Base-by-base conservation (phyloP, 805 yeast species). In the Diddensiella caesifluorescens region DNA sequence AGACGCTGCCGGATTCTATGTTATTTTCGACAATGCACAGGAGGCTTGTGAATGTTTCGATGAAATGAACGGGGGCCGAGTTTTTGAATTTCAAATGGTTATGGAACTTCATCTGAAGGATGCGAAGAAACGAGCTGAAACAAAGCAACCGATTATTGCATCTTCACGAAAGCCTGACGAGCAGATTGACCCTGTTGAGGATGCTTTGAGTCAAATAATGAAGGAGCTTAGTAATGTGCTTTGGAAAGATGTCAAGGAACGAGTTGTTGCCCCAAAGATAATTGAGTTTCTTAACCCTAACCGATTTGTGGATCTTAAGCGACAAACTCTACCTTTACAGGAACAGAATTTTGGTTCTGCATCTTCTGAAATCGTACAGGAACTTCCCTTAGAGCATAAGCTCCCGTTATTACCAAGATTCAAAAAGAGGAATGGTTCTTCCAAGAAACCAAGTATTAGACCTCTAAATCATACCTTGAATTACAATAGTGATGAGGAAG, bases 201-300 rank as follows among this genome's bases (percentile, higher is more conserved):
- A 79, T 35, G 81, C 95, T 0, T 68, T 75, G 1, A 63, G 70
- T 18, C 62, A 71, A 39, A 64, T 88, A 36, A 56, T 79, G 20
- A 75, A 73, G 42, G 95, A 87, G 49, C 69, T 87, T 38, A 76
- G 75, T 45, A 64, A 67, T 7, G 77, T 79, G 35, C 59, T 87
- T 34, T 64, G 77, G 16, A 80, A 81, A 46, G 95, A 87, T 61
- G 74, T 87, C 19, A 69, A 83, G 50, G 90, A 79, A 53, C 74
- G 86, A 46, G 63, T 83, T 3, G 72, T 85, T 19, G 88, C 83
- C 0, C 86, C 92, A 0, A 68, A 71, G 1, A 74, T 87, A 13
- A 67, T 83, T 41, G 79, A 79, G 22, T 61, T 73, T 15, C 66
- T 87, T 49, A 72, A 75, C 43, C 79, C 78, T 29, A 74, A 41